These are phyloP conservation scores for Populus alba DNA, from an alignment of 345 rosid genomes.

Conservation along the genomic window DNA sequence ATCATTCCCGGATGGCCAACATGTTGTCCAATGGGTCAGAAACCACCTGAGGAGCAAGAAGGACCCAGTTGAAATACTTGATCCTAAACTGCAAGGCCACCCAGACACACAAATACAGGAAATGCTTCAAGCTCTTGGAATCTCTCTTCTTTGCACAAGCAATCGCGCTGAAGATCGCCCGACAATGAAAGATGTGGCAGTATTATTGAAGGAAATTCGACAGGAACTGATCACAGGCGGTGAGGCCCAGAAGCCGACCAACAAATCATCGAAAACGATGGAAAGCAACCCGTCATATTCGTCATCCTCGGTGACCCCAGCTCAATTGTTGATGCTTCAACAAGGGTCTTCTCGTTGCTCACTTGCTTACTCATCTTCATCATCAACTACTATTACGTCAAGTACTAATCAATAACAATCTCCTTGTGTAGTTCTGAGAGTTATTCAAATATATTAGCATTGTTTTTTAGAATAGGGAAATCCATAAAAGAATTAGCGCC, in stretches of 20 bases:
- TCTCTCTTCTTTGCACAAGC: slow-evolving; percentile 74
- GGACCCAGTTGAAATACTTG: slow-evolving; percentile 67
- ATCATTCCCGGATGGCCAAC: slow-evolving; percentile 62
- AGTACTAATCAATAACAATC: slow-evolving; percentile 15
- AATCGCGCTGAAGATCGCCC: slow-evolving; percentile 75
- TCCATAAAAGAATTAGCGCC: not conserved
- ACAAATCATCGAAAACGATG: slow-evolving; percentile 17
- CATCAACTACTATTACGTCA: slow-evolving; percentile 28
- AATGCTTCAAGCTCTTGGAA: slow-evolving; percentile 83
- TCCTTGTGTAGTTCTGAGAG: not conserved
- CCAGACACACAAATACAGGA: slow-evolving; percentile 68
- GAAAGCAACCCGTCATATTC: slow-evolving; percentile 31
- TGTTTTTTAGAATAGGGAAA: not conserved
- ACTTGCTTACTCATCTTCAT: slow-evolving; percentile 46
- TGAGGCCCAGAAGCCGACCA: slow-evolving; percentile 41
- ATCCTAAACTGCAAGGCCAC: slow-evolving; percentile 61
- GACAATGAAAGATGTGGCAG: slow-evolving; percentile 89
- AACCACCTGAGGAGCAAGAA: slow-evolving; percentile 63
- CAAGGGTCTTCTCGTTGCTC: slow-evolving; percentile 42
- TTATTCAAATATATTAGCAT: not conserved
- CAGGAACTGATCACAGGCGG: slow-evolving; percentile 35
- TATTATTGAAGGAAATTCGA: slow-evolving; percentile 59
- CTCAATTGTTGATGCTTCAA: slow-evolving; percentile 39
- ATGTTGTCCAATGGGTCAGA: slow-evolving; percentile 76
- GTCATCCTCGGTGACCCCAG: slow-evolving; percentile 46